A percentile compares a stretch with the other conserved stretches of the same genome.
phyloP scores from a whole-genome alignment of 768 basidiomycete species.

The Roridomyces roridus region DNA sequence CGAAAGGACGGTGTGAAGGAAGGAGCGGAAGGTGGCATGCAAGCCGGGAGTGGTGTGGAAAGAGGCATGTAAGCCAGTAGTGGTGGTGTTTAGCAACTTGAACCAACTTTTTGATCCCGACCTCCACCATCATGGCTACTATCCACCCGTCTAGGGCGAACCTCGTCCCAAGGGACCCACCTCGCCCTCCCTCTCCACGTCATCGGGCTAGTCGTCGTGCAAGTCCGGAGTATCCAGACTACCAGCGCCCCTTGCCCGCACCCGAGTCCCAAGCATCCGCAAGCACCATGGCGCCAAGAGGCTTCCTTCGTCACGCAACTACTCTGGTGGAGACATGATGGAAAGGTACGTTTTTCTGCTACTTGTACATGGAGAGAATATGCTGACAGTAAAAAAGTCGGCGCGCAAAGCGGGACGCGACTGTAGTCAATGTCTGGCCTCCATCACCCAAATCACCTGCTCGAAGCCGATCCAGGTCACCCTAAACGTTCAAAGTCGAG shows the following conservation, averaged over 20 bases:
- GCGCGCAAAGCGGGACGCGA: conserved; percentile 66
- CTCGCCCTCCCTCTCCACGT: conserved; percentile 52
- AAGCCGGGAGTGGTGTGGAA: conserved; percentile 12
- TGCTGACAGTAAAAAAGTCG: conserved; percentile 67
- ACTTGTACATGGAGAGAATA: not conserved
- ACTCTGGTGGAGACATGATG: conserved; percentile 57
- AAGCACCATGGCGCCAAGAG: conserved; percentile 51
- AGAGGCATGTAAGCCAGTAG: conserved; percentile 13
- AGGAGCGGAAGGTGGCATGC: conserved; percentile 20
- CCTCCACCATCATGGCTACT: conserved; percentile 58
- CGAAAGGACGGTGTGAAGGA: conserved; percentile 18
- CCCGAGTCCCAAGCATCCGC: conserved; percentile 41
- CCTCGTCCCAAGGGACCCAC: conserved; percentile 61
- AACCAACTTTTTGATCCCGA: too few species aligned
- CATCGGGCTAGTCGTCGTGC: conserved; percentile 43
- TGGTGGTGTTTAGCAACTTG: conserved; percentile 1
- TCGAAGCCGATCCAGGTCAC: conserved; percentile 58
- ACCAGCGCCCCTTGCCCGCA: conserved; percentile 50
- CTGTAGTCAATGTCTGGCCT: conserved; percentile 76
- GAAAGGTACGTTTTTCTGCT: conserved; percentile 59
- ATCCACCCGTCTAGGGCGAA: conserved; percentile 77
- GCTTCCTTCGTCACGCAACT: conserved; percentile 43
- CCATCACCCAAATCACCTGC: conserved; percentile 75
- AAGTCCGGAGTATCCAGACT: conserved; percentile 70
- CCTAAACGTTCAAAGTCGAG: conserved; percentile 58